A percentile compares a stretch with the other conserved stretches of the same genome.
Conservation (phyloP, 1,284 basidiomycete species). For the Cryptococcus sp. region DNA sequence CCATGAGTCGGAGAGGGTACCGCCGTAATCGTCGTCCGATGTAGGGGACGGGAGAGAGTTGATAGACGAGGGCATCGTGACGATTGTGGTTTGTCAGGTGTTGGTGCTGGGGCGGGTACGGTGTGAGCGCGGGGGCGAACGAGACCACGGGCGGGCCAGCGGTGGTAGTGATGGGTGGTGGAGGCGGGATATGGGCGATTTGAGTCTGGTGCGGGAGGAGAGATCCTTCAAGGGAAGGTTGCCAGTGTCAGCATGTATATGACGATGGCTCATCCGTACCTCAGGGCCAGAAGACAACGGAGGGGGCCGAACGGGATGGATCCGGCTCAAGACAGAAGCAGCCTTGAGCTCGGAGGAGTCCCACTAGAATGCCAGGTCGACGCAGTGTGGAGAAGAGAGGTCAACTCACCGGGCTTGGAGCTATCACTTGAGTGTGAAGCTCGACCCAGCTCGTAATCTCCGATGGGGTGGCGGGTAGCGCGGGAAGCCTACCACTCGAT, state of each 20-base stretch:
- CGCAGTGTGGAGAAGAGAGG: too few relatives aligned
- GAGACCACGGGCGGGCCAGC: too few relatives aligned
- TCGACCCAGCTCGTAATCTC: too few relatives aligned
- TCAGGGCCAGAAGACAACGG: constrained; percentile 1
- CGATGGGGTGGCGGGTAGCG: too few relatives aligned
- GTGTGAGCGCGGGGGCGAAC: not conserved
- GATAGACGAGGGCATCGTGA: not conserved
- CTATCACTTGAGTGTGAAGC: too few relatives aligned
- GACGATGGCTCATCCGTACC: not conserved
- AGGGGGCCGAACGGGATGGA: not conserved
- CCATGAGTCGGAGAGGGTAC: constrained; percentile 22
- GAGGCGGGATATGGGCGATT: too few relatives aligned
- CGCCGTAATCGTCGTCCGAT: constrained; percentile 11
- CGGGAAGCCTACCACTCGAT: too few relatives aligned
- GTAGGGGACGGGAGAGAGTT: constrained; percentile 11
- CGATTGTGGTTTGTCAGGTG: not conserved
- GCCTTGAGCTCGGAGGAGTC: not conserved
- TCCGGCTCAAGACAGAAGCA: not conserved
- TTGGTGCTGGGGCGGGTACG: not conserved
- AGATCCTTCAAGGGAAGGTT: not conserved
- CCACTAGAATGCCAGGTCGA: not conserved
- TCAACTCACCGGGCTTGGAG: too few relatives aligned
- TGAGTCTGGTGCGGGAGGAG: not conserved
- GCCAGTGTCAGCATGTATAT: not conserved
- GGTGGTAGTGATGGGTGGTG: too few relatives aligned